These are phyloP conservation scores for Phytophthora sojae DNA, from an alignment of 352 stramenopile genomes.

Conservation along the genomic window DNA sequence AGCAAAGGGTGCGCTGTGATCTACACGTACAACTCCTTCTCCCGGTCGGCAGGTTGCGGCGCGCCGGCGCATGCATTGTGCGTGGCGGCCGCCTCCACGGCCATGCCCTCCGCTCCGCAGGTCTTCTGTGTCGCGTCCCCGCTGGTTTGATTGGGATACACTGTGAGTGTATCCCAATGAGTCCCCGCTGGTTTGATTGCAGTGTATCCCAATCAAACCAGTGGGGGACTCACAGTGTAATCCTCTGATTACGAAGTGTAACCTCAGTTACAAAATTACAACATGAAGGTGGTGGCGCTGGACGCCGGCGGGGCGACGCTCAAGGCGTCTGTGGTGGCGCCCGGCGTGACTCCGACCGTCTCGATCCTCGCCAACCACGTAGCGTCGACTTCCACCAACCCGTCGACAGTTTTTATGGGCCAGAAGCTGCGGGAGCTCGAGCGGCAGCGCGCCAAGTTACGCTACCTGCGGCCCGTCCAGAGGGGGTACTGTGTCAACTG, in stretches of 20 bases:
- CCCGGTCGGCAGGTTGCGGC: constrained; percentile 6
- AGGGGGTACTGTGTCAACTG: constrained; percentile 87
- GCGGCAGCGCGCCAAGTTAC: constrained; percentile 55
- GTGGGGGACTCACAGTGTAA: neutral
- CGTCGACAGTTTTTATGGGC: constrained; percentile 42
- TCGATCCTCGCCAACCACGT: constrained; percentile 62
- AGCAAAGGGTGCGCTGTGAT: neutral
- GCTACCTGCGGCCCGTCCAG: constrained; percentile 54
- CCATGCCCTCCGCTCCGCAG: neutral
- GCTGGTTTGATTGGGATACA: constrained; percentile 9
- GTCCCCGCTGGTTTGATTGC: constrained; percentile 11
- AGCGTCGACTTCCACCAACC: constrained; percentile 36
- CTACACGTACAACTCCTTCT: constrained; percentile 40
- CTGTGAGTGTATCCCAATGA: no score
- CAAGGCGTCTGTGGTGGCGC: constrained; percentile 58
- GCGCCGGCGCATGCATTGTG: neutral
- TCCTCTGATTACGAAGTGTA: no score
- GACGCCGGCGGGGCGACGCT: constrained; percentile 70
- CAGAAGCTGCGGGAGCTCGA: constrained; percentile 64
- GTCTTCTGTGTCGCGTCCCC: neutral
- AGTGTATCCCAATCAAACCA: no score
- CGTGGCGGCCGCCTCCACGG: neutral
- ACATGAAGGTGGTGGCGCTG: constrained; percentile 53
- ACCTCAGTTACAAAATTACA: neutral
- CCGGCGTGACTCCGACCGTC: neutral